phyloP scores from a whole-genome alignment of 225 moss, liverwort and hornwort genomes.

The Polytrichum commune region DNA sequence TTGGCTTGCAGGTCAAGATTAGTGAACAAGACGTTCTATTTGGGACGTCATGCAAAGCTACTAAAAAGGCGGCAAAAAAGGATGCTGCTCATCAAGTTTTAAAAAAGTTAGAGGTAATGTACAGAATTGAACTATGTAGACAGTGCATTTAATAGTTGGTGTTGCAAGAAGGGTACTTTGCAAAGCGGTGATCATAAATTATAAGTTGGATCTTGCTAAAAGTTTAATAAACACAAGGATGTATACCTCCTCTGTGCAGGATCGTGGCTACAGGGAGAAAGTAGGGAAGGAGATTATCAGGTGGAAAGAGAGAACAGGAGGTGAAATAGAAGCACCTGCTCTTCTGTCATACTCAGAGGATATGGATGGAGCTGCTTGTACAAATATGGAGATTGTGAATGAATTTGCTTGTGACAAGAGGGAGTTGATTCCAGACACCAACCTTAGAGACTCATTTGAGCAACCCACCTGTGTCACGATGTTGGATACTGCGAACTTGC shows the following conservation, averaged over 20 bases:
- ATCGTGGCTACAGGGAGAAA: constrained; percentile 5
- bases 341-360: constrained; percentile 3
- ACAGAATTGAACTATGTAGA: not conserved
- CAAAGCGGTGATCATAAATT: too few relatives aligned
- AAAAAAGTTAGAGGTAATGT: constrained; percentile 43
- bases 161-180: too few relatives aligned
- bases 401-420: not conserved
- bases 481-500: not conserved
- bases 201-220: too few relatives aligned
- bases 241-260: constrained; percentile 22
- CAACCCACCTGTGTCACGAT: not conserved
- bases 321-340: constrained; percentile 3
- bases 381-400: too few relatives aligned
- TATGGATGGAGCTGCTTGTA: too few relatives aligned
- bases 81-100: constrained; percentile 56
- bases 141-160: not conserved
- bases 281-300: constrained; percentile 13
- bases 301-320: constrained; percentile 12
- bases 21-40: constrained; percentile 25
- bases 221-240: too few relatives aligned
- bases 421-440: constrained; percentile 2
- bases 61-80: constrained; percentile 53
- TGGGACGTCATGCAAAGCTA: constrained; percentile 34
- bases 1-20: constrained; percentile 35
- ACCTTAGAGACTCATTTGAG: not conserved